Evolutionary conservation across 2,329 filamentous ascomycete species (phyloP).

Genomic region (Trichoderma citrinoviride): DNA sequence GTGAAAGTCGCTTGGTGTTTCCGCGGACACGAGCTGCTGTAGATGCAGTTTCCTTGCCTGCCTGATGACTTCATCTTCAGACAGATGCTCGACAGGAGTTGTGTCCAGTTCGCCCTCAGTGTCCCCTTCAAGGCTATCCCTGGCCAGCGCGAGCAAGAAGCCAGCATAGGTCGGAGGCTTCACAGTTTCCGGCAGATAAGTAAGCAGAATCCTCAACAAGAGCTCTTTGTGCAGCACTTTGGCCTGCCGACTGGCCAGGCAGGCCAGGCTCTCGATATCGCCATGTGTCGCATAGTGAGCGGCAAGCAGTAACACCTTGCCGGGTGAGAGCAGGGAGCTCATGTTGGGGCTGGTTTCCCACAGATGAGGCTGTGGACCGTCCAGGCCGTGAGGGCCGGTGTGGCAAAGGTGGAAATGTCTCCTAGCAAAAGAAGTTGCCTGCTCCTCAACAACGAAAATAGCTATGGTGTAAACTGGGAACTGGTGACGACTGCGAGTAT

Average conservation of each 20-base stretch:
- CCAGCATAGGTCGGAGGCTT: constrained; percentile 61
- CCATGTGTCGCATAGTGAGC: constrained; percentile 65
- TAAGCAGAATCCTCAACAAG: constrained; percentile 69
- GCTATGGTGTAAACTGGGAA: not conserved
- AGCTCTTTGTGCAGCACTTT: constrained; percentile 62
- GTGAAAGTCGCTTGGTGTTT: constrained; percentile 46
- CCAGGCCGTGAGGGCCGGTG: constrained; percentile 14
- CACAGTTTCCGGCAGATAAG: constrained; percentile 70
- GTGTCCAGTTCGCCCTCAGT: constrained; percentile 51
- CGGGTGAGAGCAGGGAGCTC: constrained; percentile 51
- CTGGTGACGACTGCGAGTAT: not conserved
- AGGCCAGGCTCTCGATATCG: constrained; percentile 61
- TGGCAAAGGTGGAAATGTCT: constrained; percentile 2
- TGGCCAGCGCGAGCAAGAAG: constrained; percentile 58
- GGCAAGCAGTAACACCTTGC: constrained; percentile 71
- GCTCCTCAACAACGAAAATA: not conserved
- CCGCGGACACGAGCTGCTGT: constrained; percentile 52
- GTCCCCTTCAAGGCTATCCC: constrained; percentile 43
- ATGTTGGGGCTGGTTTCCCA: constrained; percentile 23
- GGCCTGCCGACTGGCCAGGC: constrained; percentile 55
- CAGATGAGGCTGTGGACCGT: not conserved
- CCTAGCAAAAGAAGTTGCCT: not conserved
- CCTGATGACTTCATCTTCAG: constrained; percentile 62
- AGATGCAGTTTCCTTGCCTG: constrained; percentile 63
- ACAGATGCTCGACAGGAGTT: constrained; percentile 55